These are phyloP conservation scores for Saccharomycopsis babjevae DNA, from an alignment of 805 yeast genomes.

Conservation along the genomic window DNA sequence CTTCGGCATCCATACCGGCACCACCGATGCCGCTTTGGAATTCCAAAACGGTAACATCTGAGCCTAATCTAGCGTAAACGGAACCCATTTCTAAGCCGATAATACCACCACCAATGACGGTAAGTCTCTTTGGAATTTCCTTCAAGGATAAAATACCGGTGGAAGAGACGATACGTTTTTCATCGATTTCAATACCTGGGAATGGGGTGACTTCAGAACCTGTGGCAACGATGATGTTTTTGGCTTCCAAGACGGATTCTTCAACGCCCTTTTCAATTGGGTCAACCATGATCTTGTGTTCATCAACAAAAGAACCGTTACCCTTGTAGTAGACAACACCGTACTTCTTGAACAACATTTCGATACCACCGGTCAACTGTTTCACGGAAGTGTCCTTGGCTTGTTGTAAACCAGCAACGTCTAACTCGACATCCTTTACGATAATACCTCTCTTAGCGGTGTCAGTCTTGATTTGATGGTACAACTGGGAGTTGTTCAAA, in stretches of 20 bases:
- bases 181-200: slow-evolving; percentile 96
- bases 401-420: slow-evolving; percentile 71
- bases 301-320: slow-evolving; percentile 77
- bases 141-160: slow-evolving; percentile 81
- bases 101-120: slow-evolving; percentile 98
- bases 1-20: slow-evolving; percentile 97
- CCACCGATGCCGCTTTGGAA: slow-evolving; percentile 76
- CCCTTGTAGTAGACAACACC: slow-evolving; percentile 94
- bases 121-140: slow-evolving; percentile 86
- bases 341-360: slow-evolving; percentile 89
- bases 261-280: slow-evolving; percentile 80
- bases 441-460: slow-evolving; percentile 85
- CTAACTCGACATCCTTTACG: slow-evolving; percentile 63
- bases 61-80: slow-evolving; percentile 89
- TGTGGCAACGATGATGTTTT: slow-evolving; percentile 89
- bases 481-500: slow-evolving; percentile 87
- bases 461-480: slow-evolving; percentile 81
- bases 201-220: slow-evolving; percentile 98
- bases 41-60: slow-evolving; percentile 92
- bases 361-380: slow-evolving; percentile 89
- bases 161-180: slow-evolving; percentile 91
- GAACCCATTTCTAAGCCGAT: slow-evolving; percentile 99
- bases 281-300: slow-evolving; percentile 63
- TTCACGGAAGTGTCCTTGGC: slow-evolving; percentile 87
- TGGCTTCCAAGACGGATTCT: slow-evolving; percentile 61